Evolutionary conservation across 2,329 filamentous ascomycete genomes (phyloP).

Genomic region (Colletotrichum lentis): DNA sequence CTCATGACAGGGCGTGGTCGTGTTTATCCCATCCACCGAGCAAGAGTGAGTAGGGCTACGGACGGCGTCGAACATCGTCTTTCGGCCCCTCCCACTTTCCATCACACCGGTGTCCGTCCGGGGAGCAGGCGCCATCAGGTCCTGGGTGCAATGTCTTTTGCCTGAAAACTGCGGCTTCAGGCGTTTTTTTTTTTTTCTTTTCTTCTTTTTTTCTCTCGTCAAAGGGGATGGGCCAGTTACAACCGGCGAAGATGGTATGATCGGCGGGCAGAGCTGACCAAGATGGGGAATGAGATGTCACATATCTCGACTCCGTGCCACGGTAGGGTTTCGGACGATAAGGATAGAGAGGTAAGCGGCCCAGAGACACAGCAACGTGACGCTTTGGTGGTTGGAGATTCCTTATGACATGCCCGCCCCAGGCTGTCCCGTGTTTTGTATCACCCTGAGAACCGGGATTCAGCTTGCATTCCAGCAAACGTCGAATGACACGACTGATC

Average conservation of each 20-base stretch:
- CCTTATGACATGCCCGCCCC: neutral
- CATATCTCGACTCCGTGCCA: neutral
- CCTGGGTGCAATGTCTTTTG: neutral
- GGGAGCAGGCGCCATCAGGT: neutral
- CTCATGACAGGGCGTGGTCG: neutral
- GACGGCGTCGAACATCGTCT: constrained; percentile 4
- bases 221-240: too few species aligned
- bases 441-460: too few species aligned
- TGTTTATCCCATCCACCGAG: neutral
- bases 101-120: neutral
- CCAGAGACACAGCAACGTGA: neutral
- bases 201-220: too few species aligned
- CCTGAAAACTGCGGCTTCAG: neutral
- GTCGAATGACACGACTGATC: too few species aligned
- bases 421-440: too few species aligned
- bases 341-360: neutral
- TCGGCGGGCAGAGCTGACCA: too few species aligned
- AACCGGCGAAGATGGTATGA: neutral
- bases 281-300: neutral
- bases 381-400: neutral
- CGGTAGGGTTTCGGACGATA: neutral
- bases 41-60: neutral
- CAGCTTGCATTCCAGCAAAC: too few species aligned
- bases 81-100: neutral
- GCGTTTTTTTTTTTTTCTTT: too few species aligned